Evolutionary conservation across 2,329 filamentous ascomycete genomes (phyloP), one percentile per base, ranked within the genome.

Genomic region (Nothophoma quercina): DNA sequence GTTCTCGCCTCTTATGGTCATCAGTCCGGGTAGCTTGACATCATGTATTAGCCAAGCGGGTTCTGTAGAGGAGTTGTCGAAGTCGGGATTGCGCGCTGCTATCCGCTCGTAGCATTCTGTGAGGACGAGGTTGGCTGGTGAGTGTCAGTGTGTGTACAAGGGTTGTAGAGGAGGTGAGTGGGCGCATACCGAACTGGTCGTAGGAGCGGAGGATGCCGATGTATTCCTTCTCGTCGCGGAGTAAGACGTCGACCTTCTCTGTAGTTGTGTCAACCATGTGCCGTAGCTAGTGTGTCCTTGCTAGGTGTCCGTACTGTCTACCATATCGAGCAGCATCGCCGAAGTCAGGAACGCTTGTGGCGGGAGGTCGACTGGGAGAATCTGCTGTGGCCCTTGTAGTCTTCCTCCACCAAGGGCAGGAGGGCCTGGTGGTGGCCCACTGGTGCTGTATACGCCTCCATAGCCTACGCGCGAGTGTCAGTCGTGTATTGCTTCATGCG

Each of bases 311-410:
- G 54, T 67, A 98, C 93, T 99, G 79, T 99, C 95, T 67, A 95
- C 98, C 69, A 99, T 83, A 74, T 99, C 95, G 53, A 99, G 81
- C 53, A 99, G 81, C 80, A 98, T 95, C 47, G 95, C 93, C 25
- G 95, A 95, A 25, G 95, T 99, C 15, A 95, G 96, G 79, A 99
- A 99, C 89, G 98, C 97, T 80, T 99, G 93, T 54, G 93, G 93
- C 12, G 90, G 90, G 30, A 93, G 80, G 34, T 72, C 71, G 25
- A 68, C 43, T 21, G 69, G 69, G 6, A 71, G 58, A 29, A 72
- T 63, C 10, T 60, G 63, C 46, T 64, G 68, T 2, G 67, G 58
- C 7, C 56, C 54, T 6, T 53, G 39, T 19, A 53, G 60, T 53
- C 66, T 41, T 46, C 61, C 68, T 38, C 66, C 68, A 25, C 70